These are phyloP conservation scores for Ceriops tagal DNA, from an alignment of 345 rosid genomes.

Conservation along the genomic window DNA sequence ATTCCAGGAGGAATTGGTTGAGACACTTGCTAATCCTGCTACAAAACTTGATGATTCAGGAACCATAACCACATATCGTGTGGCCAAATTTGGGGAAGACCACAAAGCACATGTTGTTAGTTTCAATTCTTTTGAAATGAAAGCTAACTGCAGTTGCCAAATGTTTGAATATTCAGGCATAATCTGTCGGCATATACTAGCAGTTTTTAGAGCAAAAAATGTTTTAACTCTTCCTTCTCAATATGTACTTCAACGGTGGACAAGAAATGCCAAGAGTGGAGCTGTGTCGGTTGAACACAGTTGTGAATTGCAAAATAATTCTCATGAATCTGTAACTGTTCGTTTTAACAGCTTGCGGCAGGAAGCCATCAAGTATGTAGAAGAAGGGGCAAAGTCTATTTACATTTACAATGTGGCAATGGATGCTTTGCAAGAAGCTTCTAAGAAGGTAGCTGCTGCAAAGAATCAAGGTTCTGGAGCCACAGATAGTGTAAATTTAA, in stretches of 20 bases:
- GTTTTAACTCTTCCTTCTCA: constrained; percentile 64
- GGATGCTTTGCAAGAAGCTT: constrained; percentile 52
- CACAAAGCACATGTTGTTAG: constrained; percentile 46
- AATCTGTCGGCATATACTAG: constrained; percentile 57
- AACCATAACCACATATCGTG: constrained; percentile 39
- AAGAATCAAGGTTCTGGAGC: constrained; percentile 40
- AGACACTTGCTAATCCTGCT: constrained; percentile 44
- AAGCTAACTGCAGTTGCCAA: constrained; percentile 60
- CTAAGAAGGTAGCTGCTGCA: constrained; percentile 43
- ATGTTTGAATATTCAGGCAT: constrained; percentile 70
- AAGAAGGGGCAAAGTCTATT: constrained; percentile 46
- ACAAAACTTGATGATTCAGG: constrained; percentile 45
- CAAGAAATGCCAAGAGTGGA: constrained; percentile 57
- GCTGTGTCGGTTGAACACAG: constrained; percentile 42
- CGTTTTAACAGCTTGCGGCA: constrained; percentile 56
- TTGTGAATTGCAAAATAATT: constrained; percentile 34
- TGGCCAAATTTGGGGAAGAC: constrained; percentile 60
- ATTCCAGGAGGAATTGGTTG: constrained; percentile 59
- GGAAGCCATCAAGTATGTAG: constrained; percentile 56
- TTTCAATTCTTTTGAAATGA: constrained; percentile 57
- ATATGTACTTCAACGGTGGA: constrained; percentile 56
- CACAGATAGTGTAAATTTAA: constrained; percentile 20
- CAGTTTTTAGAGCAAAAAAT: constrained; percentile 62
- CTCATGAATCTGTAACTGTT: constrained; percentile 56
- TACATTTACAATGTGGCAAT: constrained; percentile 45